Base-by-base conservation (phyloP, 108 stramenopile species). In the Cyclotella sp. region DNA sequence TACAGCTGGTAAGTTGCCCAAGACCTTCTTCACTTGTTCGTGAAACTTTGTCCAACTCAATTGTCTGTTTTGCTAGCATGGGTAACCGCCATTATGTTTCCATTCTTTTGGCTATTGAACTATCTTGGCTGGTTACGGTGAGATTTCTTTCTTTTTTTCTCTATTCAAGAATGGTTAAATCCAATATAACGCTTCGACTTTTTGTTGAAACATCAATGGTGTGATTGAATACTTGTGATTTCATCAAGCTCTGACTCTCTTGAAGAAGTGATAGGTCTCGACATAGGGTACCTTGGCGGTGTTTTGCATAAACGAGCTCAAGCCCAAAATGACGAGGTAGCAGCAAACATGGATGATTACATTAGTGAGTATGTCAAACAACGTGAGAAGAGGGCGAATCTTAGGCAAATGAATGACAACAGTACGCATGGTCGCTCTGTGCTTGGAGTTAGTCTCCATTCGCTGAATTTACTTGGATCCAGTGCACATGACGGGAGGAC, bases 181-280 rank as follows among this genome's bases (percentile, higher is more conserved):
- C 14, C 29, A 19, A 46, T 41, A 24, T 41, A 13, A 9, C 22
- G 49, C 13, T 44, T 52, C 5, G 16, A n/a, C 44, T 21, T 53
- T 9, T 61, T 34, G 34, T 5, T 6, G 34, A 34, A 34, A 34
- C 34, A 34, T 68, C 45, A 5, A 52, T 49, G 27, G 9, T 28
- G 52, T 15, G 15, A 44, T 24, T 14, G 15, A 0, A 30, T 62
- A 13, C 14, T 52, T 6, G 30, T 4, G n/a, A 42, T 22, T 58
- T 19, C 29, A 39, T 27, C 10, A 27, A 78, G 95, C 51, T 80
- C 91, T 40, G 91, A 90, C 67, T 82, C 87, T 28, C 70, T 92
- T 46, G 89, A 92, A 69, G 91, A 92, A 69, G 70, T 90, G 22
- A 86, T 92, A 30, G 91, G 91, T 59, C 78, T 92, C 29, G 91